phyloP scores from a whole-genome alignment of 352 stramenopile genomes.

The Globisporangium acanthophoron region DNA sequence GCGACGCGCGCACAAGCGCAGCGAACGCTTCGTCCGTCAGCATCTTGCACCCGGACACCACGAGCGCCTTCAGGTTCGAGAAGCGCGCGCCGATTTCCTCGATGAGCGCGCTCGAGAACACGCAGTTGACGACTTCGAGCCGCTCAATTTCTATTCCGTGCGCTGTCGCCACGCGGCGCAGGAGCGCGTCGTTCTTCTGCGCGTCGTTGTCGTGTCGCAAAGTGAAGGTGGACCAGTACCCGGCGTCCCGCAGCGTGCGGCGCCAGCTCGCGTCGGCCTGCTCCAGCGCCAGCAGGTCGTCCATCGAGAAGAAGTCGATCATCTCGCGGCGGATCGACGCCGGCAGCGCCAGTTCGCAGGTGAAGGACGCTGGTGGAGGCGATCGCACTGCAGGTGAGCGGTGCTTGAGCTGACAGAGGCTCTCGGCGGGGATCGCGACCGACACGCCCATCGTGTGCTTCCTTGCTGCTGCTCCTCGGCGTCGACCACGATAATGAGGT shows the following conservation, averaged over 20 bases:
- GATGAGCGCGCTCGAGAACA: constrained; percentile 27
- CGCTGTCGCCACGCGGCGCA: constrained; percentile 23
- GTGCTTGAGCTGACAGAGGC: constrained; percentile 1
- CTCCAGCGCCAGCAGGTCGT: constrained; percentile 51
- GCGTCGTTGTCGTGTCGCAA: constrained; percentile 30
- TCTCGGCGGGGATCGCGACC: constrained; percentile 8
- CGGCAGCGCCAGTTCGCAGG: constrained; percentile 16
- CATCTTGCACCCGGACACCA: constrained; percentile 50
- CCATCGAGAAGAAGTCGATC: constrained; percentile 38
- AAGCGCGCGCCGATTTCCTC: constrained; percentile 30
- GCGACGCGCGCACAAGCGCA: constrained; percentile 30
- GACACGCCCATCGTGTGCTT: constrained; percentile 6
- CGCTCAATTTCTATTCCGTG: constrained; percentile 34
- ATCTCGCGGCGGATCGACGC: constrained; percentile 31
- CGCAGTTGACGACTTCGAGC: constrained; percentile 43
- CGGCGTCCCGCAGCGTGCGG: constrained; percentile 17
- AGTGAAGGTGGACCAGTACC: constrained; percentile 27
- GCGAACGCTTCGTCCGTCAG: constrained; percentile 39
- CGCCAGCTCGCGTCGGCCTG: constrained; percentile 32
- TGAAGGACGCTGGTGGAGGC: background rate
- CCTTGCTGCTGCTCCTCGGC: background rate
- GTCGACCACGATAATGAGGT: no score
- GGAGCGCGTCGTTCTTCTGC: constrained; percentile 18
- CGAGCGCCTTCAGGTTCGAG: constrained; percentile 27
- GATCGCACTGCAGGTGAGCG: background rate